Evolutionary conservation across 2,329 filamentous ascomycete genomes (phyloP).

Genomic region (Talaromyces marneffei): DNA sequence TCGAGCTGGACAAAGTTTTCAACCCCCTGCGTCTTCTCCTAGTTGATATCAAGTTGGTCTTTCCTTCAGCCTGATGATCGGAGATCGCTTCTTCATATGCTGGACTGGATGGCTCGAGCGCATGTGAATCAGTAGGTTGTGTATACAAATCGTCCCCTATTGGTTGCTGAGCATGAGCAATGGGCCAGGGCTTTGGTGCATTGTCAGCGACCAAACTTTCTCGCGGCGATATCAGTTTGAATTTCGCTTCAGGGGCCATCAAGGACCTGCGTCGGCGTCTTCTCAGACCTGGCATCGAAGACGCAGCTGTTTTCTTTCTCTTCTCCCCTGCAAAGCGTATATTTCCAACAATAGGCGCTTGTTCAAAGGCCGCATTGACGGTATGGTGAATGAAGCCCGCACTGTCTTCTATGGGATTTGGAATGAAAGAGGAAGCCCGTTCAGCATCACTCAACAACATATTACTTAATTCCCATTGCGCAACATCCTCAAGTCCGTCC

Average conservation of each 20-base stretch:
- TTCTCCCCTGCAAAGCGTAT: constrained; percentile 30
- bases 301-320: neutral
- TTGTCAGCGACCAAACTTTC: neutral
- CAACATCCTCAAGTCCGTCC: constrained; percentile 7
- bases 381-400: constrained; percentile 35
- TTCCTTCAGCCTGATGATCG: neutral
- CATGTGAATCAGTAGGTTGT: neutral
- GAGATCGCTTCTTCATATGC: neutral
- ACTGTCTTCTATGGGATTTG: neutral
- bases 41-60: neutral
- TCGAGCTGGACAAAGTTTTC: constrained; percentile 22
- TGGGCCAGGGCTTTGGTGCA: neutral
- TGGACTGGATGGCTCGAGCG: neutral
- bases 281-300: neutral
- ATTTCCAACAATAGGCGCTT: constrained; percentile 26
- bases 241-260: neutral
- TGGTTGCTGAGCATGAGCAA: neutral
- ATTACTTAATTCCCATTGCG: constrained; percentile 9
- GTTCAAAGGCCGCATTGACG: constrained; percentile 27
- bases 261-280: constrained; percentile 11
- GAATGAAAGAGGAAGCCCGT: neutral
- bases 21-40: constrained; percentile 21
- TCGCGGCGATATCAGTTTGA: neutral
- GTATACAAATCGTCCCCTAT: neutral
- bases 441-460: neutral